Evolutionary conservation across 305 asterid species (phyloP), one percentile per base, ranked within the genome.

Genomic region (Coffea humblotiana): DNA sequence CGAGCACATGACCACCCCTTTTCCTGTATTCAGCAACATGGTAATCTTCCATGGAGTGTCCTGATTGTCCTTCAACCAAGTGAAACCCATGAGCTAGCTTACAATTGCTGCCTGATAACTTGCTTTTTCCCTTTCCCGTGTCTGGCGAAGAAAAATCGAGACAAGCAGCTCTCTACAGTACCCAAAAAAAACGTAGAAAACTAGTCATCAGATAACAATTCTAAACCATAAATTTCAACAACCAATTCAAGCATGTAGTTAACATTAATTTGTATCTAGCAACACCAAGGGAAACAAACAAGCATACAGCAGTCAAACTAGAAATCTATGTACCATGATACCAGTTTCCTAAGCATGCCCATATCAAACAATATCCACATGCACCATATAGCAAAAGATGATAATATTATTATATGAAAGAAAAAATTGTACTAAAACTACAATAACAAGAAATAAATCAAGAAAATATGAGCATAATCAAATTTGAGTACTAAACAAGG

Each of bases 41-140:
- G 70, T 91, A 94, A 79, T 92, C 98, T 84, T 94, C 98, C 98
- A 94, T 94, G 79, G 90, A 91, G 81, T 94, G 97, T 12, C 94
- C 95, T 8, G 98, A 85, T 68, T 92, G 84, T 13, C 98, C 98
- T 84, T 92, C 90, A 63, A 93, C 94, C 88, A 94, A 90, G 82
- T 86, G 86, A 81, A 89, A 92, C 27, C 98, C 98, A 79, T 92
- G 94, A 8, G 86, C 83, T 70, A 91, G 89, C 84, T 86, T 84
- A 69, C 43, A 37, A 37, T 80, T 87, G 27, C 81, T 87, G 43
- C 91, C 82, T 9, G 88, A 80, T 29, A 80, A 81, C 81, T 82
- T 85, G 65, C 92, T 89, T 87, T 91, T 90, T 80, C 98, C 98
- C 83, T 90, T 92, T 18, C 98, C 97, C 51, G 94, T 93, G 79